These are phyloP conservation scores for Cyclotella distinguenda DNA, from an alignment of 108 stramenopile species.

Conservation along the genomic window DNA sequence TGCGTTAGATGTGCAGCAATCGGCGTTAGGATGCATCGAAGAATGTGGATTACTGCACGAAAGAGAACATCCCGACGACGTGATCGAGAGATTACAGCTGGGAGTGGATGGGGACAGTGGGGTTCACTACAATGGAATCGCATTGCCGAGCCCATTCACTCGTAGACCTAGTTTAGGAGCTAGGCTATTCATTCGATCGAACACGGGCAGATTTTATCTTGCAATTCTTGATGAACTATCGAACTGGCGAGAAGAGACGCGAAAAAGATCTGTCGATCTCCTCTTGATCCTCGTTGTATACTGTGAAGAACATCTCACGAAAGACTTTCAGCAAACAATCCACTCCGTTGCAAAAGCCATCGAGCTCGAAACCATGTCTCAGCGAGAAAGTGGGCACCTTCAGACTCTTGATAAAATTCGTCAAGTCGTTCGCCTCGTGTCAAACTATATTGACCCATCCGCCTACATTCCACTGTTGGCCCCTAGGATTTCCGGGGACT, in stretches of 20 bases:
- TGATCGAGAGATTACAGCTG: conserved; percentile 69
- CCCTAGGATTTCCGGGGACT: conserved; percentile 33
- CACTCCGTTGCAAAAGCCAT: conserved; percentile 40
- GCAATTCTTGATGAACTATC: conserved; percentile 69
- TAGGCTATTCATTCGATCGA: conserved; percentile 68
- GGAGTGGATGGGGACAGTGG: conserved; percentile 74
- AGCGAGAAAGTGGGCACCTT: conserved; percentile 1
- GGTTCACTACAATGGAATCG: conserved; percentile 48
- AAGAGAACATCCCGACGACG: conserved; percentile 65
- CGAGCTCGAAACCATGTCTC: conserved; percentile 8
- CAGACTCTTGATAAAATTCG: conserved; percentile 12
- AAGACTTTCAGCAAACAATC: conserved; percentile 46
- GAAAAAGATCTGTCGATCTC: conserved; percentile 40
- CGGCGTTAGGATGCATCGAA: conserved; percentile 44
- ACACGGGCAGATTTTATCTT: conserved; percentile 61
- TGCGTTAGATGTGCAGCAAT: conserved; percentile 2
- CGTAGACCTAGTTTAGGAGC: conserved; percentile 69
- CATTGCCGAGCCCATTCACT: conserved; percentile 62
- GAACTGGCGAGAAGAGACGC: conserved; percentile 51
- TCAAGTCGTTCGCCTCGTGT: conserved; percentile 33
- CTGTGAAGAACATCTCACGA: conserved; percentile 64
- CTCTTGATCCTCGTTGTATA: conserved; percentile 48
- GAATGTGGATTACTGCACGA: conserved; percentile 70
- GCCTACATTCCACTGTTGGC: conserved; percentile 25
- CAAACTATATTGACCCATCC: conserved; percentile 41